These are phyloP conservation scores for Fonsecaea multimorphosa DNA, from an alignment of 2,329 filamentous ascomycete species.

Conservation along the genomic window DNA sequence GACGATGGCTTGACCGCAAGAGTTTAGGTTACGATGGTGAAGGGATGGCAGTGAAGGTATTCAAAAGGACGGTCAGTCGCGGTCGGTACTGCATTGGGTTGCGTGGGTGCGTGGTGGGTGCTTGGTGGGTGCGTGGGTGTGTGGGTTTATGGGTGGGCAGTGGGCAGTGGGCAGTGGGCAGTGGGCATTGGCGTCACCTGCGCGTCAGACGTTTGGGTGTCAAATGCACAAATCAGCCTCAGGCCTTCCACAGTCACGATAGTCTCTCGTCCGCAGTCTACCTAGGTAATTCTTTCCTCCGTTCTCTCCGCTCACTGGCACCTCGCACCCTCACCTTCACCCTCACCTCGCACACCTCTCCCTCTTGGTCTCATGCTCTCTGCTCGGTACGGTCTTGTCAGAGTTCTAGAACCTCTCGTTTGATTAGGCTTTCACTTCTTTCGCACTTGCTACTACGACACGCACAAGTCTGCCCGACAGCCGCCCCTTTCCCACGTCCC, in stretches of 20 bases:
- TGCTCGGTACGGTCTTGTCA: too few species aligned
- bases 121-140: too few species aligned
- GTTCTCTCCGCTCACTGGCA: too few species aligned
- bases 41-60: background rate
- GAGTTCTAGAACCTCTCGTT: slow-evolving; percentile 12
- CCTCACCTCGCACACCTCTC: background rate
- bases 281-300: too few species aligned
- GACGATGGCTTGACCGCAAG: slow-evolving; percentile 11
- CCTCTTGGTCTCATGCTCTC: background rate
- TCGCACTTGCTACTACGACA: background rate
- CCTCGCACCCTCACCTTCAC: too few species aligned
- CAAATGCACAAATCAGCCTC: slow-evolving; percentile 23
- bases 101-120: too few species aligned
- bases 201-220: background rate
- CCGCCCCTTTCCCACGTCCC: slow-evolving; percentile 1
- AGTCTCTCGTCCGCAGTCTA: too few species aligned
- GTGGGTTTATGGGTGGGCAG: too few species aligned
- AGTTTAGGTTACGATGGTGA: background rate
- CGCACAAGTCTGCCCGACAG: slow-evolving; percentile 12
- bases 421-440: background rate
- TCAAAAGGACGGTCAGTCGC: slow-evolving; percentile 16
- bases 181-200: too few species aligned
- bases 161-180: too few species aligned
- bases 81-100: too few species aligned
- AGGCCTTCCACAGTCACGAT: slow-evolving; percentile 10